Evolutionary conservation across 179 eudicot genomes (phyloP).

Genomic region (Silene noctiflora): DNA sequence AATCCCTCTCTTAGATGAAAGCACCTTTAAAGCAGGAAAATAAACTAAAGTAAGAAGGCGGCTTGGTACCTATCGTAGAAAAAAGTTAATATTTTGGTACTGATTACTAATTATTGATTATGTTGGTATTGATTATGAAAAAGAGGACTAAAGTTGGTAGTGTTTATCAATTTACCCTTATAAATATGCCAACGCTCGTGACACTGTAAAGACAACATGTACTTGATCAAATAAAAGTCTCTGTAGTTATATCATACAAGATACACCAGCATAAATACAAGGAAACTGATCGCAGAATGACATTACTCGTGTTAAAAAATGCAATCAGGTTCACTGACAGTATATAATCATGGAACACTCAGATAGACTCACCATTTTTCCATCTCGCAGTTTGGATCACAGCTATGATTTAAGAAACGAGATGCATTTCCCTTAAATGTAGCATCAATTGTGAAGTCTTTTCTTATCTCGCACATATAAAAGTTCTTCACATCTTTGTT

Average conservation of each 20-base stretch:
- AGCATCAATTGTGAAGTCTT: conserved; percentile 91
- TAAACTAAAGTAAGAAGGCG: too few species aligned
- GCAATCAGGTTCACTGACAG: not conserved
- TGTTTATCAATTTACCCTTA: too few species aligned
- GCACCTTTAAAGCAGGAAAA: too few species aligned
- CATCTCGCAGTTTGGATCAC: conserved; percentile 91
- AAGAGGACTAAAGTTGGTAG: too few species aligned
- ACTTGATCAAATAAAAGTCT: not conserved
- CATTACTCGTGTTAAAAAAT: not conserved
- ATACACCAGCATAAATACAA: not conserved
- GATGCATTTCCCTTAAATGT: conserved; percentile 89
- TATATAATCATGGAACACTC: conserved; percentile 1
- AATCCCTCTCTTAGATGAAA: too few species aligned
- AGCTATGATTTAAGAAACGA: conserved; percentile 91
- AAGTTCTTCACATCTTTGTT: conserved; percentile 61
- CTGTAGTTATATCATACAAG: not conserved
- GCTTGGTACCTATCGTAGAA: too few species aligned
- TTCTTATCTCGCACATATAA: conserved; percentile 89
- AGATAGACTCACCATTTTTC: conserved; percentile 78
- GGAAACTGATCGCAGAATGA: not conserved
- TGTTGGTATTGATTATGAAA: too few species aligned
- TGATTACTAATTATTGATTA: too few species aligned
- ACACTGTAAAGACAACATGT: not conserved
- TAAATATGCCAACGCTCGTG: not conserved
- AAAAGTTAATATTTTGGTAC: too few species aligned